A percentile compares a stretch with the other conserved stretches of the same genome.
phyloP scores from a whole-genome alignment of 345 rosid genomes.

The Eucalyptus leucophloia region DNA sequence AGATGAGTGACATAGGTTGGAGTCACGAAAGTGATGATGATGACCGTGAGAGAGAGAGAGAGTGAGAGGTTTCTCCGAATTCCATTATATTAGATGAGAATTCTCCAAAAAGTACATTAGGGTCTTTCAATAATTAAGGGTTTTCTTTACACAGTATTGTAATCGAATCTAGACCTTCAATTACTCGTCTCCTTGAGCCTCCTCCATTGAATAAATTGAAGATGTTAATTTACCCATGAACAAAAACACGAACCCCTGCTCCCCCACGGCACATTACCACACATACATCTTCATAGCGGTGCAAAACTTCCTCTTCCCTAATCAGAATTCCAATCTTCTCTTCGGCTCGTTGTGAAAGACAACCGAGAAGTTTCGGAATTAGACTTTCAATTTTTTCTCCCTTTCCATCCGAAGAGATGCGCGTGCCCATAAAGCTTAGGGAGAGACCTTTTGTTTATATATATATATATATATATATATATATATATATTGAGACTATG shows the following conservation, averaged over 20 bases:
- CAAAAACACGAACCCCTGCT: background rate
- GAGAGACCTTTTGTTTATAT: background rate
- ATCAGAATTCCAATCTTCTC: background rate
- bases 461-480: too few relatives aligned
- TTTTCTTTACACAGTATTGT: background rate
- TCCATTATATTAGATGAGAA: background rate
- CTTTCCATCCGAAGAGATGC: background rate
- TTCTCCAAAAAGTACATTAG: background rate
- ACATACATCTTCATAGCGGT: background rate
- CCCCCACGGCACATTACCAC: background rate
- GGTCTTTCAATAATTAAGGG: background rate
- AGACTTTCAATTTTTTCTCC: background rate
- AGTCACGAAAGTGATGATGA: background rate
- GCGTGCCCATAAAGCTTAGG: background rate
- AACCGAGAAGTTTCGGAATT: background rate
- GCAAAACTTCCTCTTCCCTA: background rate
- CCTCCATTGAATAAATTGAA: background rate
- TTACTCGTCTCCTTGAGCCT: background rate
- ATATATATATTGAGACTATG: too few relatives aligned
- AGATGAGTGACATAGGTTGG: background rate
- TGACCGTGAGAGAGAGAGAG: background rate
- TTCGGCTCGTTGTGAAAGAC: background rate
- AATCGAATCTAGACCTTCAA: background rate
- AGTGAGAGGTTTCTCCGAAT: background rate
- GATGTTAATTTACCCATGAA: background rate